Conservation (phyloP, 495 filamentous ascomycete genomes). For the Mytilinidion resinicola region DNA sequence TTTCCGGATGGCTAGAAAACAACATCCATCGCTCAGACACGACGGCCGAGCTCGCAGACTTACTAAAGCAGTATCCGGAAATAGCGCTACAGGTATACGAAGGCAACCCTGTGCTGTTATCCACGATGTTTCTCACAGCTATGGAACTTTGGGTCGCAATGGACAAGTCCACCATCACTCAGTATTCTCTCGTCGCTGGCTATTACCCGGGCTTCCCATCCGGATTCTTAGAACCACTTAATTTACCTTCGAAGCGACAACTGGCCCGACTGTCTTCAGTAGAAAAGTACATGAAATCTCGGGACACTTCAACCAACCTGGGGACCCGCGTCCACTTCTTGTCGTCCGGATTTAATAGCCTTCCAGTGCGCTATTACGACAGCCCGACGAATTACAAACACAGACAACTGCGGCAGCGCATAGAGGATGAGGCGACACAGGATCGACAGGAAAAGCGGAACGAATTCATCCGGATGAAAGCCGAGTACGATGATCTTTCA, state of each 20-base stretch:
- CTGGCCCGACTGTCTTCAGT: conserved; percentile 45
- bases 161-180: conserved; percentile 45
- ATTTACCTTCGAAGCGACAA: conserved; percentile 45
- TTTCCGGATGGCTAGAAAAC: conserved; percentile 37
- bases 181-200: conserved; percentile 40
- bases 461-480: conserved; percentile 38
- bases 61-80: conserved; percentile 36
- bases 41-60: conserved; percentile 24
- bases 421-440: conserved; percentile 35
- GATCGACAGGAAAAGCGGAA: conserved; percentile 37
- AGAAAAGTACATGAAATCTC: conserved; percentile 45
- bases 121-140: conserved; percentile 53
- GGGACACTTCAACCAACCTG: conserved; percentile 23
- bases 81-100: conserved; percentile 35
- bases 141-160: conserved; percentile 59
- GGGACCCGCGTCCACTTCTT: conserved; percentile 7
- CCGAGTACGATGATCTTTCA: background rate
- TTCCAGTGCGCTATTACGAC: conserved; percentile 52
- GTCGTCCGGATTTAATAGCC: conserved; percentile 35
- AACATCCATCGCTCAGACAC: conserved; percentile 27
- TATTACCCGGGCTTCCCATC: conserved; percentile 48
- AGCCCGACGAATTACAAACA: conserved; percentile 41
- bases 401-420: conserved; percentile 36
- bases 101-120: conserved; percentile 46
- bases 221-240: conserved; percentile 41